Base-by-base conservation (phyloP, 257 asterid genomes). In the Misopates orontium region DNA sequence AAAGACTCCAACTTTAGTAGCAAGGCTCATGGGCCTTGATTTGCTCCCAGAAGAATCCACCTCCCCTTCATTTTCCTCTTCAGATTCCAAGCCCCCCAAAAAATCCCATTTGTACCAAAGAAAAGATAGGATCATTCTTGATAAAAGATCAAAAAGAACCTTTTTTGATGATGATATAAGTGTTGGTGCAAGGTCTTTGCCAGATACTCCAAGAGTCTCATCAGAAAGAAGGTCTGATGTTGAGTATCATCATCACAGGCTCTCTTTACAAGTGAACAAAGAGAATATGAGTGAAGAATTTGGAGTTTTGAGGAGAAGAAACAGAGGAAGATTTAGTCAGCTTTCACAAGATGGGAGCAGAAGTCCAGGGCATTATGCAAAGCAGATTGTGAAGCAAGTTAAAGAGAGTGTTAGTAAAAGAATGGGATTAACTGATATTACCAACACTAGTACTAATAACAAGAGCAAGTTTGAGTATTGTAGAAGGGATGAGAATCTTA, bases 21-120 rank as follows among this genome's bases (percentile, higher is more conserved):
- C 98, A n/a, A 85, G 97, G 70, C 85, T 92, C 0, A 92, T 92
- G 98, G 98, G 98, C 13, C 88, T 92, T 10, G 97, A 89, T 72
- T 76, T 85, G 15, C 90, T 91, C 16, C 96, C 98, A 28, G 6
- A 32, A 15, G 87, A 86, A 23, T 52, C 50, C 54, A 72, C 14
- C 67, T 80, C 91, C 4, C 87, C 96, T 10, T 73, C 84, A 0
- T 60, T 60, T 25, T 67, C 36, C 3, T 28, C 36, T 28, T 28
- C 85, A 14, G 68, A 48, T 32, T 15, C 66, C 36, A 60, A 60
- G 16, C 17, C 52, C 66, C 62, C 16, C 41, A 40, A 61, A 14
- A 75, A 64, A 31, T 67, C 76, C 32, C 72, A 72, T 42, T 77
- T 64, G 54, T 51, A 54, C 32, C 70, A 73, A 45, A 45, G 25